A percentile compares a stretch with the other conserved stretches of the same genome.
phyloP scores from a whole-genome alignment of 106 monocot genomes.

The Allium cepa region DNA sequence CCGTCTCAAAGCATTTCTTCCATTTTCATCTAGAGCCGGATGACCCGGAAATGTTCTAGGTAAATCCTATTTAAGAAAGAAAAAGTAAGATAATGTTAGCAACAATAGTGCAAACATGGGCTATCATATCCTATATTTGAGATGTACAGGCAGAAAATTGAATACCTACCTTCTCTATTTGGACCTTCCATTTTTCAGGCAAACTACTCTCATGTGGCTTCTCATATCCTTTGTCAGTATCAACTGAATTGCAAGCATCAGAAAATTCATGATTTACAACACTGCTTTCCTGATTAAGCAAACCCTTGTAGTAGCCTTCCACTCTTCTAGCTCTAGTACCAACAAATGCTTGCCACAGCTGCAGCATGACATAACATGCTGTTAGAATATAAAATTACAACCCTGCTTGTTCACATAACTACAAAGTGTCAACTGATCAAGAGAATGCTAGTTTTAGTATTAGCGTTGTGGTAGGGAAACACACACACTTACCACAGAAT shows the following conservation, averaged over 20 bases:
- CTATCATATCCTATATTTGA: too few species aligned
- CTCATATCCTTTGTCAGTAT: slow-evolving; percentile 12
- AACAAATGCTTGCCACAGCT: slow-evolving; percentile 98
- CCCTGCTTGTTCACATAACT: too few species aligned
- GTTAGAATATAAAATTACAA: too few species aligned
- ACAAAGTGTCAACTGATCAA: too few species aligned
- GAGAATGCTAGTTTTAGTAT: too few species aligned
- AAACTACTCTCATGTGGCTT: slow-evolving; percentile 16
- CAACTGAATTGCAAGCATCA: slow-evolving; percentile 18
- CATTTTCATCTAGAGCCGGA: slow-evolving; percentile 92
- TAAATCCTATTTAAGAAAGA: slow-evolving; percentile 57
- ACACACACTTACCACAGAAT: too few species aligned
- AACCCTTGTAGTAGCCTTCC: slow-evolving; percentile 71
- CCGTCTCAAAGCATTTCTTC: slow-evolving; percentile 97
- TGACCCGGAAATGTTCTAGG: slow-evolving; percentile 98
- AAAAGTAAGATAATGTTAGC: not conserved
- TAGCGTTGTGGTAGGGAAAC: too few species aligned
- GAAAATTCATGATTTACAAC: slow-evolving; percentile 14
- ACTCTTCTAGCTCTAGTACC: slow-evolving; percentile 65
- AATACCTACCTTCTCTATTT: slow-evolving; percentile 86
- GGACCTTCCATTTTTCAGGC: slow-evolving; percentile 92
- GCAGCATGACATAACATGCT: slow-evolving; percentile 3
- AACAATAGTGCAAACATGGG: too few species aligned
- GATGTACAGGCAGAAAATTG: too few species aligned
- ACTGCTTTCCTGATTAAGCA: slow-evolving; percentile 39